These are phyloP conservation scores for Penicillium sp. DNA, from an alignment of 2,329 filamentous ascomycete genomes.

Conservation along the genomic window DNA sequence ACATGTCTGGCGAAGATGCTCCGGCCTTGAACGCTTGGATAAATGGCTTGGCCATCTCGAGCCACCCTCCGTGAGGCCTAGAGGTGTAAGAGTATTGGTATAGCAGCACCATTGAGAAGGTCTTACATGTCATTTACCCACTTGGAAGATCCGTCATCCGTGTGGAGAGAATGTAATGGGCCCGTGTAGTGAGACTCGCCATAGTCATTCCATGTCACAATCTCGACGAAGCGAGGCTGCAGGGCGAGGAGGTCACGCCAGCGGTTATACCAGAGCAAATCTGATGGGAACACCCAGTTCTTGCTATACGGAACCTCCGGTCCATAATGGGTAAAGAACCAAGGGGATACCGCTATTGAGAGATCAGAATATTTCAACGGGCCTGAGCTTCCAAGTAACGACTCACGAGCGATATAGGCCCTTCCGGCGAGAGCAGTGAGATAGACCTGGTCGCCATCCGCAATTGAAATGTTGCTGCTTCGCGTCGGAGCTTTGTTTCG, in stretches of 20 bases:
- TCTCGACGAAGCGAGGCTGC: constrained; percentile 53
- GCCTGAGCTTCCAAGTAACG: too few relatives aligned
- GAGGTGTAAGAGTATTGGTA: neutral
- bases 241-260: constrained; percentile 56
- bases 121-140: constrained; percentile 51
- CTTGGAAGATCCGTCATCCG: constrained; percentile 43
- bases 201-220: constrained; percentile 62
- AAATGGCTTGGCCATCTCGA: constrained; percentile 54
- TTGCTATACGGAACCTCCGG: constrained; percentile 49
- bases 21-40: constrained; percentile 54
- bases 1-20: constrained; percentile 32
- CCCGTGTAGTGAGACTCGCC: constrained; percentile 61
- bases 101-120: too few relatives aligned
- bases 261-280: constrained; percentile 59
- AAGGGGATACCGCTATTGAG: constrained; percentile 54
- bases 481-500: constrained; percentile 53
- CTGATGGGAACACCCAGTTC: constrained; percentile 63
- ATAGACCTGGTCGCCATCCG: constrained; percentile 39
- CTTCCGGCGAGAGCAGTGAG: too few relatives aligned
- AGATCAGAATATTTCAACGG: too few relatives aligned
- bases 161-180: constrained; percentile 40
- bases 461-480: constrained; percentile 44
- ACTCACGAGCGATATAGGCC: constrained; percentile 50
- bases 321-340: constrained; percentile 57
- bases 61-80: constrained; percentile 53